Evolutionary conservation across 345 rosid species (phyloP), one percentile per base, ranked within the genome.

Genomic region (Populus euphratica): DNA sequence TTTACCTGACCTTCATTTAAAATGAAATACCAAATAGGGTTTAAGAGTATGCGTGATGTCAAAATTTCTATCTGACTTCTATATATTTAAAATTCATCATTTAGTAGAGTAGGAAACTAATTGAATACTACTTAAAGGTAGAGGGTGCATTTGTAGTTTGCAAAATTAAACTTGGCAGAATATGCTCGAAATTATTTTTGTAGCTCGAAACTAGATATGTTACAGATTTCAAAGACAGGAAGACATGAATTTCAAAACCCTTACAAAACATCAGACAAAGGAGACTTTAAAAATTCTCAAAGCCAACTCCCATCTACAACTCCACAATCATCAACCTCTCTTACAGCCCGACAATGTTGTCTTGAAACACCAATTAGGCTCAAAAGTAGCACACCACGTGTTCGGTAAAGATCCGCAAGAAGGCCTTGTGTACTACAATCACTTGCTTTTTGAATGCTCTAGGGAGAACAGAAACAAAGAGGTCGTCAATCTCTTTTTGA

Each of bases 401-500:
- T 83, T 91, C 84, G 94, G 86, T 63, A 78, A 77, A 91, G 87
- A 41, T 84, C 85, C 86, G 68, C 85, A 86, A 8, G 80, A 77
- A 70, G 70, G 72, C 68, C 62, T 17, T 18, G 70, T 56, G 11
- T 76, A 27, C 2, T 80, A 64, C 76, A 86, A 85, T 21, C 84
- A 79, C 83, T 68, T 89, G 68, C 86, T 91, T 73, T 90, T 90
- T 66, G 79, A 84, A 43, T 82, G 56, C 76, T 88, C 92, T 54
- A 92, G 93, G 5, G 79, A 86, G 2, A 87, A 82, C 70, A 87
- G 85, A 10, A 87, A 86, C 85, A 85, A 56, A 4, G 86, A 88
- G 83, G 95, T 91, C 50, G 78, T 88, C 7, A 80, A 75, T 43
- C 85, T 90, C 81, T 95, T 87, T 76, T 1, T 83, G 80, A 87